Evolutionary conservation across 2,329 filamentous ascomycete genomes (phyloP), one percentile per base, ranked within the genome.

Genomic region (Fusarium solani-melongenae): DNA sequence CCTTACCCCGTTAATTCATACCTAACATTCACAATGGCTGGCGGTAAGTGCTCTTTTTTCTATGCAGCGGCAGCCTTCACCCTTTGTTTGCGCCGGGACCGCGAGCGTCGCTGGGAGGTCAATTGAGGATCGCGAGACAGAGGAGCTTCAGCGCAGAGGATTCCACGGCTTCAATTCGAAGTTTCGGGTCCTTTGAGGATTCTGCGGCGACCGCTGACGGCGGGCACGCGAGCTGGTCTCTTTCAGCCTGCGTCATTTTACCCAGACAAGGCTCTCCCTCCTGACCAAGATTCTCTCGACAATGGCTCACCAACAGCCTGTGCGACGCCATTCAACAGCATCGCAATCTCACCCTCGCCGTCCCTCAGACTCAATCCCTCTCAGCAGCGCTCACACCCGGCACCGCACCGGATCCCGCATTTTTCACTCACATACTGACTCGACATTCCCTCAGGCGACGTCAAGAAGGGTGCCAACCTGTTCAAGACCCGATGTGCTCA

Each of bases 401-500:
- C 27, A 22, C 38, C 55, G 41, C 62, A 29, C 22, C 51, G 6
- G 31, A 34, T 36, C 36, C 36, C 39, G n/a, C 34, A 38, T 49
- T 27, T 27, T 38, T 57, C 44, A 60, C 55, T 41, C 31, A 27
- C 59, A 36, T 46, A 67, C 83, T 84, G 76, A 84, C 58, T 72
- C 56, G 49, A 33, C 27, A n/a, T 63, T 72, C 36, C 60, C 98
- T 95, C 94, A 90, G 96, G 95, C 90, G 95, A 98, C 86, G 82
- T 89, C 82, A 95, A 95, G 90, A 98, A 98, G 93, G 96, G 96
- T 91, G 96, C 95, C 87, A 94, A 92, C 90, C 94, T 98, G 84
- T 98, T 98, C 94, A 98, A 98, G 92, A 98, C 95, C 79, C 93
- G 96, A 85, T 99, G 96, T 89, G 93, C 94, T 78, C 95, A 98